Conservation (phyloP, 257 asterid genomes). For the Salvia hispanica region DNA sequence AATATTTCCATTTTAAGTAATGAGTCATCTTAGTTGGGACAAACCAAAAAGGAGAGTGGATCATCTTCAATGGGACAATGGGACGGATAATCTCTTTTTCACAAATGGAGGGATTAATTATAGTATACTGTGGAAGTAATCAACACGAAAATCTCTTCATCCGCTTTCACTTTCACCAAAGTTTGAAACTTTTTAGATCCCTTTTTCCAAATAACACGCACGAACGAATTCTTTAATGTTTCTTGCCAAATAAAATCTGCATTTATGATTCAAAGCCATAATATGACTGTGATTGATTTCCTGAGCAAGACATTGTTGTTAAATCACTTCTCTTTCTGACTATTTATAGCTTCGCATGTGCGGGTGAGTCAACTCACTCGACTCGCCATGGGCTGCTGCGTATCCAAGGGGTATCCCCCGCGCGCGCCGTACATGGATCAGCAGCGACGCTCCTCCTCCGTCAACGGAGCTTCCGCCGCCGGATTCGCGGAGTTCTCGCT, state of each 20-base stretch:
- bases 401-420: constrained; percentile 44
- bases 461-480: constrained; percentile 48
- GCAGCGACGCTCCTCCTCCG: constrained; percentile 57
- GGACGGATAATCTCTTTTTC: too few species aligned
- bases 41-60: accelerated
- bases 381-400: constrained; percentile 89
- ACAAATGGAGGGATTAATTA: too few species aligned
- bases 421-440: constrained; percentile 55
- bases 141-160: constrained; percentile 29
- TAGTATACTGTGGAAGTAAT: not conserved
- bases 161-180: constrained; percentile 31
- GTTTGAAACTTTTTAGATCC: constrained; percentile 13
- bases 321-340: not conserved
- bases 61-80: accelerated
- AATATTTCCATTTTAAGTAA: too few species aligned
- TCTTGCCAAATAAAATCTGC: not conserved
- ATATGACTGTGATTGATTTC: constrained; percentile 19
- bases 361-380: constrained; percentile 54
- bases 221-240: constrained; percentile 27
- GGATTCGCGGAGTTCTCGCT: constrained; percentile 82
- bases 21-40: too few species aligned
- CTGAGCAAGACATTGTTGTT: not conserved
- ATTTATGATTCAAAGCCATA: not conserved
- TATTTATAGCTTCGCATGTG: constrained; percentile 26
- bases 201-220: constrained; percentile 36